Conservation (phyloP, 2,329 filamentous ascomycete species). For the Microcera coccophila region DNA sequence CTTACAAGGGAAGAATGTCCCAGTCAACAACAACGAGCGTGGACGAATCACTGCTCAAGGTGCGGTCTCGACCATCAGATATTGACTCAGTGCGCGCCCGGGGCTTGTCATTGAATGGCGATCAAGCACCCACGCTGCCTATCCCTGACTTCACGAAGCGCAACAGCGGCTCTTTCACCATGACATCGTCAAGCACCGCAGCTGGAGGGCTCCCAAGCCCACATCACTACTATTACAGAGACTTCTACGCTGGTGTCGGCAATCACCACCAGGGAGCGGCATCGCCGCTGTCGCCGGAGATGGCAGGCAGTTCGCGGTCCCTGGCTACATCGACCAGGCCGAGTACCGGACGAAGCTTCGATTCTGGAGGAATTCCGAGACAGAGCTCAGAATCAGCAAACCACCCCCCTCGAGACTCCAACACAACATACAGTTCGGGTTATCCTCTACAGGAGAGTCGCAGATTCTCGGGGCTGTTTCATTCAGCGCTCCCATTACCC, state of each 20-base stretch:
- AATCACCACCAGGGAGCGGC: conserved; percentile 49
- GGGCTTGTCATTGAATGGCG: conserved; percentile 59
- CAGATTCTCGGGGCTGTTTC: conserved; percentile 75
- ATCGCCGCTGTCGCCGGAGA: conserved; percentile 54
- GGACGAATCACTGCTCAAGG: conserved; percentile 48
- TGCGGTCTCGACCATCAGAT: conserved; percentile 47
- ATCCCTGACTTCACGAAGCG: conserved; percentile 63
- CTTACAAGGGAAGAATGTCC: conserved; percentile 55
- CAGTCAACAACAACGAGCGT: conserved; percentile 56
- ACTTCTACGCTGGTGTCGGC: conserved; percentile 30
- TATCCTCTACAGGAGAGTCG: conserved; percentile 44
- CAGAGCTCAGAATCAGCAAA: conserved; percentile 50
- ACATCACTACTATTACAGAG: conserved; percentile 54
- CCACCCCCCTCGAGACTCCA: conserved; percentile 50
- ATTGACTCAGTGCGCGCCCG: conserved; percentile 48
- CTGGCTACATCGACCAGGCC: conserved; percentile 48
- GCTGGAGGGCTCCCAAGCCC: conserved; percentile 41
- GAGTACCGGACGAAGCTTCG: conserved; percentile 57
- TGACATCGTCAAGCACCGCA: conserved; percentile 49
- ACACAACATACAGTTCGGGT: conserved; percentile 51
- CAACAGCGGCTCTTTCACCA: conserved; percentile 62
- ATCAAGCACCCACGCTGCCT: conserved; percentile 59
- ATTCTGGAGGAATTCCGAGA: conserved; percentile 48
- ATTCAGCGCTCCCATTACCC: conserved; percentile 77
- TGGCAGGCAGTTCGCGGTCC: conserved; percentile 46